Base-by-base conservation (phyloP, 352 stramenopile genomes). In the Phytopythium cucurbitacearum region DNA sequence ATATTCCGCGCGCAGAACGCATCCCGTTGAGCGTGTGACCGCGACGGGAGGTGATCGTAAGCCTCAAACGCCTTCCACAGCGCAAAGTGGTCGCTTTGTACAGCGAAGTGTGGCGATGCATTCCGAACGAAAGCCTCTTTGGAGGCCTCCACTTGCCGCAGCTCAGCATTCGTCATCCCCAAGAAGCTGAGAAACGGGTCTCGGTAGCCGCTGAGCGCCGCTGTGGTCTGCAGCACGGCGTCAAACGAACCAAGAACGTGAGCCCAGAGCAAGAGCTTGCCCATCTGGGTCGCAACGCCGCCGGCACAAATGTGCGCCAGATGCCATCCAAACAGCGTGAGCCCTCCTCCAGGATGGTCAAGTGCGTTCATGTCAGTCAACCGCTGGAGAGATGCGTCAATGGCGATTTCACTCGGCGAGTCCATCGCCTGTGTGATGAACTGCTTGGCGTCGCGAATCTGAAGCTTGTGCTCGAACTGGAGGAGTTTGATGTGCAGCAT, bases 401-500 rank as follows among this genome's bases (percentile, higher is more conserved):
- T 94, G 4, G 88, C 77, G 3, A 87, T 78, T n/a, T 89, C 76
- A 9, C 78, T 89, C 0, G 97, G 97, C 12, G 96, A 89, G 53
- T 99, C 87, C 52, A 99, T 88, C 8, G 94, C 96, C 35, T 96
- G 76, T 21, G 80, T 55, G 21, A 99, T 62, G 56, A 99, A 98
- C 15, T 72, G 65, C 55, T 87, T 88, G 11, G 74, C 72, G 43
- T 85, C 67, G 34, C 62, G 57, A 44, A 90, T 87, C 37, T 81
- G 65, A 4, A 91, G 69, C 62, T 90, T 89, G 56, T 86, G 76
- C 21, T 91, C 78, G 32, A 87, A 76, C 53, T 87, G 73, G 15
- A 91, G 60, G 34, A 94, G 66, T 46, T 86, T 89, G 38, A 91
- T 84, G 45, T 89, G 74, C 32, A 94, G 62, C 51, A 91, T 51